Base-by-base conservation (phyloP, 73 alveolate species). In the Durusdinium trenchii region DNA sequence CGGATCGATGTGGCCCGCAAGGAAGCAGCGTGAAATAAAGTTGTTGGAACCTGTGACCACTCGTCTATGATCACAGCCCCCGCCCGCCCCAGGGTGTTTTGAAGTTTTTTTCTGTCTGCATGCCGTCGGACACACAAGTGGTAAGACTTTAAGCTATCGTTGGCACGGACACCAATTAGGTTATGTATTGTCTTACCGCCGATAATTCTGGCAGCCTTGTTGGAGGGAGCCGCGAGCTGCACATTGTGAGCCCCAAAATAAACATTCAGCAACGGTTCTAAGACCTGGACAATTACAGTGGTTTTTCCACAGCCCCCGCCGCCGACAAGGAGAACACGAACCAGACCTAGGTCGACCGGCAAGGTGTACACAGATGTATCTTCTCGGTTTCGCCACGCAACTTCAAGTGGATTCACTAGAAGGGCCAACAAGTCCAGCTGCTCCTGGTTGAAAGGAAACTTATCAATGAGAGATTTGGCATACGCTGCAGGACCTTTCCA, bases 221-320 rank as follows among this genome's bases (percentile, higher is more conserved):
- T 86, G 3, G 64, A 38, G 6, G 95, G 95, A 5, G 87, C 87
- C 10, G 57, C 62, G 6, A 16, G 6, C 43, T 76, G 87, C 52
- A 76, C 87, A 6, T 14, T 43, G 42, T 38, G 7, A 60, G 61
- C 83, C 12, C 47, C 81, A 23, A 86, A 86, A 42, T 12, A 54
- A 10, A 82, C 32, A 5, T 47, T 46, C 28, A 86, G 32, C 35
- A 54, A 32, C 10, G 95, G 83, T 32, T 28, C 38, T 12, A 86
- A 32, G 23, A 60, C 95, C 42, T 18, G n/a, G 45, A 57, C 14
- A 43, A 86, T 38, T 43, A 86, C 1, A 35, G 64, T 54, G n/a
- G 95, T 45, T 32, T 86, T 86, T 46, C 95, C 95, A 60, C 95
- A 86, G 28, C 95, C 95, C 3, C 95, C 95, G 26, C 95, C 95